phyloP scores from a whole-genome alignment of 257 asterid genomes.

The Cordia subcordata region DNA sequence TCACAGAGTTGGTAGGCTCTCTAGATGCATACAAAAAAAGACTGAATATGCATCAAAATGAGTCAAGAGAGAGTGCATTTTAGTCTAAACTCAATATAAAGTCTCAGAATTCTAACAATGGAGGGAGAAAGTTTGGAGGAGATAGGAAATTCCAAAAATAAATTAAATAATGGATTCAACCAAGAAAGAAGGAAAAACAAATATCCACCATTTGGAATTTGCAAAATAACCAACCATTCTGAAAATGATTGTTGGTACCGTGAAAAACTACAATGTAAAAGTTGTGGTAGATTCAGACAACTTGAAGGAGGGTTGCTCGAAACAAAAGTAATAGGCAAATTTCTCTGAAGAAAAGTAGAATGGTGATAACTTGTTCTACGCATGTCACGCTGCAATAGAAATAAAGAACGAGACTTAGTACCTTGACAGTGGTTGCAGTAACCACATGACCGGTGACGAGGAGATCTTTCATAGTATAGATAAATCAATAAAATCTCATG shows the following conservation, averaged over 20 bases:
- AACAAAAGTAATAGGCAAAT: not conserved
- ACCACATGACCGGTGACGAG: not conserved
- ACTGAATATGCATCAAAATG: not conserved
- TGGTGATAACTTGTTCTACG: not conserved
- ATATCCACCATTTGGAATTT: slow-evolving; percentile 1
- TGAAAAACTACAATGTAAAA: not conserved
- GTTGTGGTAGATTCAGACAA: not conserved
- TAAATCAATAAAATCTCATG: not conserved
- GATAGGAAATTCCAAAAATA: not conserved
- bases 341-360: not conserved
- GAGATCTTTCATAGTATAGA: not conserved
- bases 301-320: not conserved
- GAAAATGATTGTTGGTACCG: not conserved
- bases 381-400: not conserved
- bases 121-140: not conserved
- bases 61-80: not conserved
- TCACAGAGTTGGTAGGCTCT: slow-evolving; percentile 3
- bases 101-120: not conserved
- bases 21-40: slow-evolving; percentile 1
- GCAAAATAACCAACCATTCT: not conserved
- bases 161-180: not conserved
- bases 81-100: not conserved
- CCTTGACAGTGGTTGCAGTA: not conserved
- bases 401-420: not conserved
- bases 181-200: not conserved